phyloP scores from a whole-genome alignment of 768 basidiomycete species.

The Sporobolomyces pararoseus region DNA sequence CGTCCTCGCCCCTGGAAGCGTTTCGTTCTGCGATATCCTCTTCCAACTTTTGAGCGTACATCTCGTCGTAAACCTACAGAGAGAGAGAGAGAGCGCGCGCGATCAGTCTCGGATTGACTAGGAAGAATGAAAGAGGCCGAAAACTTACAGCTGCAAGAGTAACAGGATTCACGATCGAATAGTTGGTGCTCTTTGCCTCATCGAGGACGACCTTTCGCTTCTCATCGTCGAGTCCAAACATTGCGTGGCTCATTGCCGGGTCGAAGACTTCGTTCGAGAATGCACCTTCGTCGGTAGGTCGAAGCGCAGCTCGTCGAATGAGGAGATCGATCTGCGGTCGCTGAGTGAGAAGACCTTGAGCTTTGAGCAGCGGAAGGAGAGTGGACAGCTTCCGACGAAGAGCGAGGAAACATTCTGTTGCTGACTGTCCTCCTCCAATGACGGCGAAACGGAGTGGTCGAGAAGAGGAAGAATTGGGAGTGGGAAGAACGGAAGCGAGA shows the following conservation, averaged over 20 bases:
- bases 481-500: constrained; percentile 2
- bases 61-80: constrained; percentile 55
- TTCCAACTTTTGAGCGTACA: constrained; percentile 57
- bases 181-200: constrained; percentile 58
- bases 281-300: constrained; percentile 57
- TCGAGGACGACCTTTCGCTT: constrained; percentile 50
- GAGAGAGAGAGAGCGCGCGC: background rate
- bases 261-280: constrained; percentile 61
- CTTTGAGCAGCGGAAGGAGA: constrained; percentile 11
- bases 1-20: background rate
- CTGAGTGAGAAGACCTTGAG: constrained; percentile 30
- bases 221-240: constrained; percentile 52
- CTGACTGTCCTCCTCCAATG: constrained; percentile 38
- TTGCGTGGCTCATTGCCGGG: constrained; percentile 53
- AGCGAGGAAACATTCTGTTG: constrained; percentile 38
- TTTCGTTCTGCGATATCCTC: constrained; percentile 52
- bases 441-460: constrained; percentile 45
- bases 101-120: no score
- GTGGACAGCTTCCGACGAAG: constrained; percentile 19
- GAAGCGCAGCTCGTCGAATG: constrained; percentile 56
- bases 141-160: constrained; percentile 47
- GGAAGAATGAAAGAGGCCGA: constrained; percentile 47
- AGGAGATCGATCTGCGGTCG: constrained; percentile 57
- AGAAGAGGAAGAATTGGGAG: constrained; percentile 11
- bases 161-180: constrained; percentile 57